These are phyloP conservation scores for Puccinia novopanici DNA, from an alignment of 1,284 basidiomycete genomes.

Conservation along the genomic window DNA sequence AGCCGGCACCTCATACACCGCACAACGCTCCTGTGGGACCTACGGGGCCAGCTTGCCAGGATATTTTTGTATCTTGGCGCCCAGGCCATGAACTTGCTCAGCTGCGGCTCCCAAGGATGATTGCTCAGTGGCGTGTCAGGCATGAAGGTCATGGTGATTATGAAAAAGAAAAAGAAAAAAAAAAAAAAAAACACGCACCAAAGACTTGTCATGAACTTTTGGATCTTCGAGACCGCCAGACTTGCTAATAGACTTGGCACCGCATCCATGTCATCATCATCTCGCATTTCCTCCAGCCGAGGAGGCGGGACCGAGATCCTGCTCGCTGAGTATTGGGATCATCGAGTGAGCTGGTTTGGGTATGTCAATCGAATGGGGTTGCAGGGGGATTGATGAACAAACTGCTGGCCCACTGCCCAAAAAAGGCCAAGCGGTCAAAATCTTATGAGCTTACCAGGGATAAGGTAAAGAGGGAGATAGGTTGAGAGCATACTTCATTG, in stretches of 20 bases:
- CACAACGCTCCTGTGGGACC: conserved; percentile 28
- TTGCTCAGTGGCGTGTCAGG: not conserved
- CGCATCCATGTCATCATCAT: not conserved
- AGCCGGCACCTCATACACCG: conserved; percentile 33
- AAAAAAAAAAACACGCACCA: not conserved
- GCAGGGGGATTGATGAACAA: not conserved
- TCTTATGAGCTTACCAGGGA: conserved; percentile 50
- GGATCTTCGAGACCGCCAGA: conserved; percentile 18
- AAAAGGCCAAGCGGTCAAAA: conserved; percentile 46
- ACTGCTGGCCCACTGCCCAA: conserved; percentile 22
- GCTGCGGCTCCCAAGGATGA: not conserved
- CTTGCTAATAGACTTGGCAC: not conserved
- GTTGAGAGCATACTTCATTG: conserved; percentile 71
- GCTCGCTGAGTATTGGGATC: not conserved
- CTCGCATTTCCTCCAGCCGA: not conserved
- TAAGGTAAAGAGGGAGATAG: too few relatives aligned
- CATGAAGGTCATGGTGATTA: conserved; percentile 4
- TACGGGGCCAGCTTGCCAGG: conserved; percentile 3
- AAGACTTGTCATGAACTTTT: conserved; percentile 52
- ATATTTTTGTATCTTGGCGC: not conserved
- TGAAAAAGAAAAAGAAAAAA: too few relatives aligned
- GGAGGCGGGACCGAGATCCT: not conserved
- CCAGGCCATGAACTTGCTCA: conserved; percentile 31
- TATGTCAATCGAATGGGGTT: not conserved
- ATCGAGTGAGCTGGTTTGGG: not conserved